phyloP scores from a whole-genome alignment of 441 rosid species.

The Croton laevigatus region DNA sequence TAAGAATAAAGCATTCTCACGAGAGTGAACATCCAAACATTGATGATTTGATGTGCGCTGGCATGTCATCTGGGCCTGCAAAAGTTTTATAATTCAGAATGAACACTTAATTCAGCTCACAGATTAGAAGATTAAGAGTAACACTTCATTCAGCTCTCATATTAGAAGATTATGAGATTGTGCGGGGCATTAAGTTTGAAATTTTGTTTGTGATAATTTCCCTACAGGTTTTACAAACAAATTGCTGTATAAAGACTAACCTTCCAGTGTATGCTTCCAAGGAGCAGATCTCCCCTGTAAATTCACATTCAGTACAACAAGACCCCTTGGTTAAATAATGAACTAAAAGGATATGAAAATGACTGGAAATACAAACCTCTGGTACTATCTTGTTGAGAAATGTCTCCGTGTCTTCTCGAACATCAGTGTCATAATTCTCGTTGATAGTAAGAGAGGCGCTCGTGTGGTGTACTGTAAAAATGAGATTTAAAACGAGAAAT shows the following conservation, averaged over 20 bases:
- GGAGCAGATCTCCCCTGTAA: constrained; percentile 86
- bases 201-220: neutral
- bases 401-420: constrained; percentile 87
- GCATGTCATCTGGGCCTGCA: constrained; percentile 97
- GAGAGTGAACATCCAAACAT: constrained; percentile 85
- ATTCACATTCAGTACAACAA: neutral
- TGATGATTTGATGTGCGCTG: constrained; percentile 91
- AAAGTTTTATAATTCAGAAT: constrained; percentile 11
- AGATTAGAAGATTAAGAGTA: neutral
- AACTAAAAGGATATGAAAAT: neutral
- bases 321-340: neutral
- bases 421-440: constrained; percentile 93
- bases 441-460: constrained; percentile 95
- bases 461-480: constrained; percentile 71
- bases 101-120: neutral
- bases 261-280: constrained; percentile 96
- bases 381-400: constrained; percentile 90
- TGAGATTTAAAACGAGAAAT: neutral
- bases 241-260: constrained; percentile 29
- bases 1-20: constrained; percentile 36
- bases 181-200: neutral
- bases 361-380: constrained; percentile 41
- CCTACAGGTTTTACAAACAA: neutral
- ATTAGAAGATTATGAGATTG: no score
- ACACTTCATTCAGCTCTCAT: neutral